Conservation (phyloP, 768 basidiomycete species). For the Leccinum variicolor region DNA sequence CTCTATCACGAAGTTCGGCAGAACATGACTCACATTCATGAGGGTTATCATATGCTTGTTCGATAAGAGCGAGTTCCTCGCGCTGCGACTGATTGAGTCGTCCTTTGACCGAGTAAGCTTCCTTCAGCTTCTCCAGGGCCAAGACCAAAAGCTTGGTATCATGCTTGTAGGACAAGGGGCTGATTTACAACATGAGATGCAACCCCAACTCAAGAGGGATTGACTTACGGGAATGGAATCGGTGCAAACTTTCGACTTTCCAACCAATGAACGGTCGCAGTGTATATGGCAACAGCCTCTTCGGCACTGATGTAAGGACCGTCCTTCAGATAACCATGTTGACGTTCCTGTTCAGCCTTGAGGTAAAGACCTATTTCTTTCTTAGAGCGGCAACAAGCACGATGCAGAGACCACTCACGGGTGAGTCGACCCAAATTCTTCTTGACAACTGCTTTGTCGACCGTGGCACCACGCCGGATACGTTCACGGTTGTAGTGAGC, state of each 20-base stretch:
- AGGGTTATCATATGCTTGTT: constrained; percentile 99
- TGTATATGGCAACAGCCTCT: constrained; percentile 98
- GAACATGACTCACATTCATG: constrained; percentile 73
- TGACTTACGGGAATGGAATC: constrained; percentile 90
- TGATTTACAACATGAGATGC: constrained; percentile 24
- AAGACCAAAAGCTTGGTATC: constrained; percentile 97
- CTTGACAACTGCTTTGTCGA: constrained; percentile 98
- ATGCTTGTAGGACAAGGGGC: constrained; percentile 96
- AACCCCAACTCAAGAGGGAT: neutral
- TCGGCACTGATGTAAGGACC: constrained; percentile 99
- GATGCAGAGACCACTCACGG: constrained; percentile 46
- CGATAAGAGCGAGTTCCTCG: constrained; percentile 96
- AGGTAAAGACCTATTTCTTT: constrained; percentile 70
- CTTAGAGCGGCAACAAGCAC: constrained; percentile 1
- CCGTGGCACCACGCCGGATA: constrained; percentile 94
- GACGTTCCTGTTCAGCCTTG: constrained; percentile 98
- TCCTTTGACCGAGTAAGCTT: constrained; percentile 97
- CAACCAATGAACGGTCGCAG: constrained; percentile 98
- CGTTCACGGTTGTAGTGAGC: constrained; percentile 98
- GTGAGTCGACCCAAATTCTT: constrained; percentile 99
- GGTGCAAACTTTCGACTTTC: constrained; percentile 98
- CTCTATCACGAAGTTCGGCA: neutral
- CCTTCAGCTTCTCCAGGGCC: constrained; percentile 96
- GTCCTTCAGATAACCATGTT: constrained; percentile 98
- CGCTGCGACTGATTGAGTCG: constrained; percentile 97